These are phyloP conservation scores for Pythium brassicae DNA, from an alignment of 352 stramenopile species.

Conservation along the genomic window DNA sequence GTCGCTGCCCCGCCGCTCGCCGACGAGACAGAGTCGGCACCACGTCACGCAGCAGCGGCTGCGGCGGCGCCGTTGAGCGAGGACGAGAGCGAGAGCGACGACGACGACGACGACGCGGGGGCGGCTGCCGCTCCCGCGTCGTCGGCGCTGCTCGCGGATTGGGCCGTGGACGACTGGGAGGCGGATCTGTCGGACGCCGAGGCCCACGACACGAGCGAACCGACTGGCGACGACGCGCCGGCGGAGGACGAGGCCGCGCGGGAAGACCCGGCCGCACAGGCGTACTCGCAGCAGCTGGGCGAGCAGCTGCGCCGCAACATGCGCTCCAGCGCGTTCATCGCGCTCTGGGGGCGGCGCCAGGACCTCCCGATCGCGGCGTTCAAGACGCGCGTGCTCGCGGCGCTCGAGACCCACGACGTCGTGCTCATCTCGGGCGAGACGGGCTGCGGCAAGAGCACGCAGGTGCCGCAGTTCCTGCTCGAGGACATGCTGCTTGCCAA, in stretches of 20 bases:
- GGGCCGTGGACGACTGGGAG: conserved; percentile 76
- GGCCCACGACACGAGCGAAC: neutral
- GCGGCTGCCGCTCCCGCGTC: neutral
- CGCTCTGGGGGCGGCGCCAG: conserved; percentile 39
- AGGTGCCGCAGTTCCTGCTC: conserved; percentile 96
- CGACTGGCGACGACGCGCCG: neutral
- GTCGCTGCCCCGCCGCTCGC: neutral
- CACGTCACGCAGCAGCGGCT: neutral
- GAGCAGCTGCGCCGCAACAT: conserved; percentile 31
- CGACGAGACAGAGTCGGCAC: conserved; percentile 7
- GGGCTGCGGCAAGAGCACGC: conserved; percentile 93
- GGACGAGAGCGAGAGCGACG: neutral
- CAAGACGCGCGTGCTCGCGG: conserved; percentile 74
- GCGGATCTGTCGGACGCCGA: conserved; percentile 39
- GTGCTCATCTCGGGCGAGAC: conserved; percentile 95
- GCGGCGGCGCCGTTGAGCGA: neutral
- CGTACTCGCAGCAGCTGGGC: conserved; percentile 35
- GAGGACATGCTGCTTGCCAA: conserved; percentile 81
- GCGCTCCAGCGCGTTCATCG: conserved; percentile 28
- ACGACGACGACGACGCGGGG: neutral
- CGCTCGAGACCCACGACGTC: conserved; percentile 81
- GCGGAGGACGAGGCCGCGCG: conserved; percentile 13
- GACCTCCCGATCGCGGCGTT: conserved; percentile 79
- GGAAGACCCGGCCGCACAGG: conserved; percentile 15
- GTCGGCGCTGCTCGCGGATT: conserved; percentile 29